Base-by-base conservation (phyloP, 73 alveolate species). In the Paramecium sonneborni region DNA sequence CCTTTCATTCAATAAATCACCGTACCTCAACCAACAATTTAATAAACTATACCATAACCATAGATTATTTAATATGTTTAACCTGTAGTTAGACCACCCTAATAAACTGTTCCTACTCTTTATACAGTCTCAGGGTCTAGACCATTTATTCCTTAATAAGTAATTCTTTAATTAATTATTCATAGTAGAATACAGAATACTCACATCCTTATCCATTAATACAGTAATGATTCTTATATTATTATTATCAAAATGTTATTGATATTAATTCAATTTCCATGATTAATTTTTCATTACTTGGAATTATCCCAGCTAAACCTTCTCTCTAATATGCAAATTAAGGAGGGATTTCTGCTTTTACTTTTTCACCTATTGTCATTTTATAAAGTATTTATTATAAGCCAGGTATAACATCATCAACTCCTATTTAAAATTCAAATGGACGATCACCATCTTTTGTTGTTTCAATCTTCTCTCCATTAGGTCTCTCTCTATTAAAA, bases 191-290 rank as follows among this genome's bases (percentile, higher is more conserved):
- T 62, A 44, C 46, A 26, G 84, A 26, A 62, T 26, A 62, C 26
- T 62, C 84, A 10, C 84, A 62, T 62, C 52, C 84, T 14, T 62
- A 62, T 21, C 48, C 48, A 23, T 52, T 52, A 21, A 30, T 52
- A 9, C 14, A 52, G 34, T 52, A 52, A 18, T 52, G 68, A 52
- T n/a, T n/a, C n/a, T n/a, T n/a, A n/a, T 52, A 15, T 52, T 52
- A 52, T n/a, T 62, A 72, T 72, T 4, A 72, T 79, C 90, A 79
- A 43, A 79, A 79, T 79, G 74, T 79, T 79, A 79, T 43, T 18
- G 90, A 79, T 43, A 44, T 44, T 41, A 79, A 39, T 32, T 79
- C 76, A 41, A 76, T 76, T 21, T 76, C 70, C 88, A 76, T 76
- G 9, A 76, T 76, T 41, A 76, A 76, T 41, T 79, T 79, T 79